Conservation (phyloP, 352 stramenopile species). For the Globisporangium acanthophoron region DNA sequence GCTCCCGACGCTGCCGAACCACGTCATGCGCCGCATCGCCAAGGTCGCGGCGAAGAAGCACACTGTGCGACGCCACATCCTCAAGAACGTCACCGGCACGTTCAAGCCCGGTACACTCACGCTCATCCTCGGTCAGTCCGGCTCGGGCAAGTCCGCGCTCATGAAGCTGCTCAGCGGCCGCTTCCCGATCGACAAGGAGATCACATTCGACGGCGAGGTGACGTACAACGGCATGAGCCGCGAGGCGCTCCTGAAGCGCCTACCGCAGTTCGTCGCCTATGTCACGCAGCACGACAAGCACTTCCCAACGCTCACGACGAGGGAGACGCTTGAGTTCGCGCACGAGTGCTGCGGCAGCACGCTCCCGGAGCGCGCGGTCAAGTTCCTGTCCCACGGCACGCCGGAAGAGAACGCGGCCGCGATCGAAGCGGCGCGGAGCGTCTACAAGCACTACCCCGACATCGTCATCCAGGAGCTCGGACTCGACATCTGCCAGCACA, state of each 20-base stretch:
- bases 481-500: constrained; percentile 49
- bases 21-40: constrained; percentile 22
- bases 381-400: constrained; percentile 31
- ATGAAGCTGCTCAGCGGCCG: constrained; percentile 54
- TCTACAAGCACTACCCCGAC: constrained; percentile 48
- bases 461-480: constrained; percentile 47
- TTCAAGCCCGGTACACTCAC: constrained; percentile 52
- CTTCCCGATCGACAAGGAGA: constrained; percentile 38
- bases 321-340: constrained; percentile 52
- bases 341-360: constrained; percentile 44
- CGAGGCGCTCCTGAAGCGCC: constrained; percentile 22
- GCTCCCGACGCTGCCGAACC: constrained; percentile 32
- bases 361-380: constrained; percentile 19
- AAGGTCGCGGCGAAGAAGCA: constrained; percentile 14
- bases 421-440: constrained; percentile 22
- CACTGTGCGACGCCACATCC: constrained; percentile 12
- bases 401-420: constrained; percentile 38
- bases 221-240: constrained; percentile 42
- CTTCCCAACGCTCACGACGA: constrained; percentile 43
- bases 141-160: constrained; percentile 47
- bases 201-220: constrained; percentile 35
- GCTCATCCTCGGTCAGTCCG: constrained; percentile 46
- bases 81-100: constrained; percentile 11
- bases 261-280: constrained; percentile 48
- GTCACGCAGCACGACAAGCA: constrained; percentile 45